Evolutionary conservation across 164 flowering plant genomes (phyloP).

Genomic region (Taxillus chinensis): DNA sequence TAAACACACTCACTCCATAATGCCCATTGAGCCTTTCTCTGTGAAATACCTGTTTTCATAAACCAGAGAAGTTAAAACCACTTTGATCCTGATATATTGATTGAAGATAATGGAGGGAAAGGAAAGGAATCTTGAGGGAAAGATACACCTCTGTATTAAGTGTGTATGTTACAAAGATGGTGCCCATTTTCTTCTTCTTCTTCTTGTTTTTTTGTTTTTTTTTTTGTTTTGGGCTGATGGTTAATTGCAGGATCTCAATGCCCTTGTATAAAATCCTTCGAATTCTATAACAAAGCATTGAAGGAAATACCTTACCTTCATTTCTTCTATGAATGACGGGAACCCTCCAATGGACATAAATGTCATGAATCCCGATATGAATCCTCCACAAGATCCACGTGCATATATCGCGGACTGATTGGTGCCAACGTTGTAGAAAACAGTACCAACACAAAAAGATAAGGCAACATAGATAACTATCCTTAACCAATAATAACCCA

Average conservation of each 20-base stretch:
- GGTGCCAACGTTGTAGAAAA: slow-evolving; percentile 16
- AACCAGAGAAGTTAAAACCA: not conserved
- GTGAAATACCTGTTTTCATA: slow-evolving; percentile 30
- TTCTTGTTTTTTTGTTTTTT: too few relatives aligned
- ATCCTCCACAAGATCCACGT: slow-evolving; percentile 19
- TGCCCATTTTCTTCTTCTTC: too few relatives aligned
- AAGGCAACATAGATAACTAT: slow-evolving; percentile 22
- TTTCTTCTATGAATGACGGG: slow-evolving; percentile 25
- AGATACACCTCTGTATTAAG: too few relatives aligned
- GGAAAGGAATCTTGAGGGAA: too few relatives aligned
- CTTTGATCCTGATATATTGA: not conserved
- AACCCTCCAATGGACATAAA: slow-evolving; percentile 30
- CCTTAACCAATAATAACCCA: slow-evolving; percentile 56
- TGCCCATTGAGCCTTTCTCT: slow-evolving; percentile 53
- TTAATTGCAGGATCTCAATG: too few relatives aligned
- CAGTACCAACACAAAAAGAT: slow-evolving; percentile 17
- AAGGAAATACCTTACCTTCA: slow-evolving; percentile 13
- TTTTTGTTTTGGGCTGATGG: too few relatives aligned
- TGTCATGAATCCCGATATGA: slow-evolving; percentile 23
- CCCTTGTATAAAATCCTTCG: too few relatives aligned
- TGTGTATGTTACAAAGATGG: too few relatives aligned
- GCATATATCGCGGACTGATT: slow-evolving; percentile 17
- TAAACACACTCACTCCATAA: slow-evolving; percentile 45
- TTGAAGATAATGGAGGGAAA: not conserved
- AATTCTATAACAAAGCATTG: too few relatives aligned